Evolutionary conservation across 257 asterid genomes (phyloP), one percentile per base, ranked within the genome.

Genomic region (Marsdenia floribunda): DNA sequence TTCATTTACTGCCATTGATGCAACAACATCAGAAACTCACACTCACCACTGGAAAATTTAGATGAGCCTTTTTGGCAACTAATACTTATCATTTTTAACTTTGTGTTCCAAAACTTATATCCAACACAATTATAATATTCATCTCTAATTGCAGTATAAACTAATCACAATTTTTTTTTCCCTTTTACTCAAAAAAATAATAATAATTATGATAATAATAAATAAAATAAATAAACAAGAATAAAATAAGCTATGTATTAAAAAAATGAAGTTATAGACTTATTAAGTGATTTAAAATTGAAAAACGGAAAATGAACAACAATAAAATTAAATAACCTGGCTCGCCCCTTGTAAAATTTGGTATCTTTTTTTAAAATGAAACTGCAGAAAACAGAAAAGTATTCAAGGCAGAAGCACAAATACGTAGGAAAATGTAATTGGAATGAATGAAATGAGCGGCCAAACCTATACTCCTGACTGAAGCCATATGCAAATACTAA

Each of bases 291-390:
- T 55, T 44, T 44, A 44, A 44, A 44, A 1, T 44, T 0, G 12
- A 1, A 44, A 44, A 44, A 44, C 6, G 49, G 6, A 44, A 44
- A 44, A 6, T 44, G 46, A 42, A 71, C 55, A 70, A n/a, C 54
- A 68, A 11, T 13, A 52, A 77, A 69, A 70, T 33, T 69, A 58
- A 64, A 14, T 5, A 49, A 92, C 98, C 96, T 91, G 80, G 88
- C 90, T 75, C 98, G 97, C 29, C 97, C 85, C 82, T 87, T 87
- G 83, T 91, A 93, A 77, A 91, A 91, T 78, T 87, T 80, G 70
- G 98, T 91, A 71, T 78, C 91, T 78, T 84, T 85, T 77, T 88
- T 93, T 65, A 93, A 87, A 37, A 90, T 70, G 57, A 91, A 91
- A 85, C 97, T 91, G 88, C 82, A 76, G 50, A 75, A 78, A 24